Base-by-base conservation (phyloP, 2,329 filamentous ascomycete species). In the Tolypocladium inflatum region DNA sequence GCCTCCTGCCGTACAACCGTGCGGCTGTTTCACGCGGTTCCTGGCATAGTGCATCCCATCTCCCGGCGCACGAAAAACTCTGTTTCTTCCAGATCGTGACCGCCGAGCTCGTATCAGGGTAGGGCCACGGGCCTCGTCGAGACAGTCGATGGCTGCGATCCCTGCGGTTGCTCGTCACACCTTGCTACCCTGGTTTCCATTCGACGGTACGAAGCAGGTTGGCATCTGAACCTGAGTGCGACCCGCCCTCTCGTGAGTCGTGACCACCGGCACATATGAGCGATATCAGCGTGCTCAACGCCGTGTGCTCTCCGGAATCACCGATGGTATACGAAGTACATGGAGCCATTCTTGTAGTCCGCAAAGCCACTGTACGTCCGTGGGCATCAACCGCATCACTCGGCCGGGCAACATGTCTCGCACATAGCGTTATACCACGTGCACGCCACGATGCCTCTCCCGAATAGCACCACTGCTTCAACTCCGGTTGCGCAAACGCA, bases 1-100 rank as follows among this genome's bases (percentile, higher is more conserved):
- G 54, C 39, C 57, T 45, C 38, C 57, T 56, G 57, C 39, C 54
- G 54, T 58, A 50, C 54, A 10, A 58, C 57, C 57, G n/a, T 39
- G 35, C 38, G 38, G 38, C 54, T 50, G 57, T 58, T 58, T 58
- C 57, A 42, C 55, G 43, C 54, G 57, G 57, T 58, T 58, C 57
- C 57, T 58, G 57, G 57, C 57, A 58, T 48, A 23, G 15, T 48
- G 54, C 57, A 54, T 58, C 45, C 45, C 55, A 30, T 21, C 23
- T 26, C 30, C 41, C n/a, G 51, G 56, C 26, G 39, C 55, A 57
- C 55, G 30, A 30, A 30, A 41, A 50, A 21, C 19, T 48, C 33
- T 26, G 19, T n/a, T 35, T 51, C 19, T 6, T 30, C 30, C 48
- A 51, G 48, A 51, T 10, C 9, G 48, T n/a, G 30, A 13, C 30